A percentile compares a stretch with the other conserved stretches of the same genome.
Conservation (phyloP, 2,329 filamentous ascomycete genomes). For the Tolypocladium ophioglossoides region DNA sequence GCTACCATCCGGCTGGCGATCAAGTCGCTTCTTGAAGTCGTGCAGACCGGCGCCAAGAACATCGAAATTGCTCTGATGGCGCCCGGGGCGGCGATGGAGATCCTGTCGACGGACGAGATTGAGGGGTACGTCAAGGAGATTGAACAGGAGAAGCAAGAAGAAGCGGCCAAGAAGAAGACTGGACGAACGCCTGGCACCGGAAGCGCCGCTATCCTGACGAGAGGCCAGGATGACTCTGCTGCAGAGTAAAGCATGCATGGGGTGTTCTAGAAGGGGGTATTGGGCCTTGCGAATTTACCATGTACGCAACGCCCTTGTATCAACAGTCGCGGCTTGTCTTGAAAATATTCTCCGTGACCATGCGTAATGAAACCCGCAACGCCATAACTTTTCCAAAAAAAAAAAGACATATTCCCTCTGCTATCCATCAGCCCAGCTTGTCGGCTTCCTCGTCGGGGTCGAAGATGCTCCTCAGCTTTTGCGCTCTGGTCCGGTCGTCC, state of each 20-base stretch:
- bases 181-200: conserved; percentile 61
- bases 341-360: conserved; percentile 8
- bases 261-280: conserved; percentile 13
- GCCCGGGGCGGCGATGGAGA: conserved; percentile 81
- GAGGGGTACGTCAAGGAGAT: conserved; percentile 98
- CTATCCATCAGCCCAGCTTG: conserved; percentile 52
- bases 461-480: conserved; percentile 57
- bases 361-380: conserved; percentile 16
- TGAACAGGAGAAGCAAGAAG: conserved; percentile 98
- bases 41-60: conserved; percentile 98
- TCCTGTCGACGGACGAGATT: conserved; percentile 91
- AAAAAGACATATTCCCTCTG: not conserved
- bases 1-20: conserved; percentile 94
- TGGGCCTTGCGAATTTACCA: conserved; percentile 12
- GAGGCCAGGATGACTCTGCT: conserved; percentile 34
- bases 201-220: conserved; percentile 64
- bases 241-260: conserved; percentile 18
- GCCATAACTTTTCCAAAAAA: conserved; percentile 12
- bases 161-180: conserved; percentile 94
- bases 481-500: conserved; percentile 65
- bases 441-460: conserved; percentile 66
- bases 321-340: conserved; percentile 20
- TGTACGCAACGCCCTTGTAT: conserved; percentile 22
- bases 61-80: conserved; percentile 99
- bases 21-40: conserved; percentile 95